These are phyloP conservation scores for Beauveria bassiana DNA, from an alignment of 2,329 filamentous ascomycete species.

Conservation along the genomic window DNA sequence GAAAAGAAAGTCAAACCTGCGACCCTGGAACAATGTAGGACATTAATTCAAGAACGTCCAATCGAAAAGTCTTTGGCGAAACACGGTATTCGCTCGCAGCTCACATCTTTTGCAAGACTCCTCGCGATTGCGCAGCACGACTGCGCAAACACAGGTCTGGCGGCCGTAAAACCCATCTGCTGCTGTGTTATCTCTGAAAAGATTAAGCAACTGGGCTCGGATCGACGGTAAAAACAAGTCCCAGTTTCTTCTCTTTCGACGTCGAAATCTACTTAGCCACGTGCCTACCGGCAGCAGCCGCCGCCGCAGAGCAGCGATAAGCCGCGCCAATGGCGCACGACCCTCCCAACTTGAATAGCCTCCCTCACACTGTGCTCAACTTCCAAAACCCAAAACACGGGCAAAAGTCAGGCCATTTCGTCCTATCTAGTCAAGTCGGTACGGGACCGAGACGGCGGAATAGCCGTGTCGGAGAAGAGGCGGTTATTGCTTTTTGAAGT, in stretches of 20 bases:
- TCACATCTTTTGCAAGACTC: too few species aligned
- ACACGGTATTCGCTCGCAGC: too few species aligned
- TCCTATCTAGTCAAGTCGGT: not conserved
- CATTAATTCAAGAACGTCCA: too few species aligned
- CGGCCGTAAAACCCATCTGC: slow-evolving; percentile 23
- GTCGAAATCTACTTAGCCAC: not conserved
- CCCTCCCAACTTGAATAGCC: slow-evolving; percentile 22
- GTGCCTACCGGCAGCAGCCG: slow-evolving; percentile 14
- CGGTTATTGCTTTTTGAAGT: slow-evolving; percentile 12
- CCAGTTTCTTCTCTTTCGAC: not conserved
- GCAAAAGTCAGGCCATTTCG: slow-evolving; percentile 1
- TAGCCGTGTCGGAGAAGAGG: slow-evolving; percentile 12
- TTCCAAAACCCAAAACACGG: slow-evolving; percentile 14
- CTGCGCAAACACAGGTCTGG: slow-evolving; percentile 25
- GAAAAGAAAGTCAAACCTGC: too few species aligned
- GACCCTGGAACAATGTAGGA: too few species aligned
- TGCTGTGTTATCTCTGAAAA: slow-evolving; percentile 17
- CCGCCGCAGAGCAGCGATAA: slow-evolving; percentile 12
- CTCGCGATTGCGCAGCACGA: not conserved
- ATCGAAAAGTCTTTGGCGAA: too few species aligned
- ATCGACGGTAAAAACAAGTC: slow-evolving; percentile 14
- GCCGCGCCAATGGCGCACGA: slow-evolving; percentile 19
- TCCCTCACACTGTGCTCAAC: slow-evolving; percentile 18
- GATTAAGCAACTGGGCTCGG: slow-evolving; percentile 14
- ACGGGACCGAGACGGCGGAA: slow-evolving; percentile 14